A percentile compares a stretch with the other conserved stretches of the same genome.
These are phyloP conservation scores for Calendula officinalis DNA, from an alignment of 129 eudicot genomes.

Conservation along the genomic window DNA sequence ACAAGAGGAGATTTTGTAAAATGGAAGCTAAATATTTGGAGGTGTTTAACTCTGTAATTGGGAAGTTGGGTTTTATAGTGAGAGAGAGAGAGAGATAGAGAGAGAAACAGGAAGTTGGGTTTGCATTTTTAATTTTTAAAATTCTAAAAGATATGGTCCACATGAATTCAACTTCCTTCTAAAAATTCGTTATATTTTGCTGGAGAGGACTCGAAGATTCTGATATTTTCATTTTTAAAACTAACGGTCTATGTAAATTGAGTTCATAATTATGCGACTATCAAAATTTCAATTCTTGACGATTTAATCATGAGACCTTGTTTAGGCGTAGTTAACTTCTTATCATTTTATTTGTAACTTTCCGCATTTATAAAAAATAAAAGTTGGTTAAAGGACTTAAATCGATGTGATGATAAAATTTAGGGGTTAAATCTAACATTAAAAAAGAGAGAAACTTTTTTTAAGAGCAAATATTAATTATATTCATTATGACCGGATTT, in stretches of 20 bases:
- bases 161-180: conserved; percentile 11
- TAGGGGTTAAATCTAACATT: no score
- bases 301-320: no score
- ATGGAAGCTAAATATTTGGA: conserved; percentile 21
- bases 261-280: not conserved
- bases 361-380: no score
- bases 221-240: conserved; percentile 4
- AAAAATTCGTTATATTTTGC: not conserved
- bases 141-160: conserved; percentile 17
- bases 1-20: conserved; percentile 29
- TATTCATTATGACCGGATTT: no score
- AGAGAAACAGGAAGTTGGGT: conserved; percentile 6
- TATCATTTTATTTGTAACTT: no score
- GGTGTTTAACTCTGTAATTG: conserved; percentile 5
- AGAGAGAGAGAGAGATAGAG: conserved; percentile 1
- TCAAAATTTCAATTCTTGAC: not conserved
- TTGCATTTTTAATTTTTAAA: not conserved
- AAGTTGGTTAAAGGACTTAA: no score
- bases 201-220: conserved; percentile 40
- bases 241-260: not conserved
- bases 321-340: no score
- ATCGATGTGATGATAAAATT: no score
- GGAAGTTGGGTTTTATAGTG: conserved; percentile 20
- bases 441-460: no score
- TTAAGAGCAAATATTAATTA: no score